Evolutionary conservation across 2,329 filamentous ascomycete species (phyloP), one percentile per base, ranked within the genome.

Genomic region (Ophioceras dolichostomum): DNA sequence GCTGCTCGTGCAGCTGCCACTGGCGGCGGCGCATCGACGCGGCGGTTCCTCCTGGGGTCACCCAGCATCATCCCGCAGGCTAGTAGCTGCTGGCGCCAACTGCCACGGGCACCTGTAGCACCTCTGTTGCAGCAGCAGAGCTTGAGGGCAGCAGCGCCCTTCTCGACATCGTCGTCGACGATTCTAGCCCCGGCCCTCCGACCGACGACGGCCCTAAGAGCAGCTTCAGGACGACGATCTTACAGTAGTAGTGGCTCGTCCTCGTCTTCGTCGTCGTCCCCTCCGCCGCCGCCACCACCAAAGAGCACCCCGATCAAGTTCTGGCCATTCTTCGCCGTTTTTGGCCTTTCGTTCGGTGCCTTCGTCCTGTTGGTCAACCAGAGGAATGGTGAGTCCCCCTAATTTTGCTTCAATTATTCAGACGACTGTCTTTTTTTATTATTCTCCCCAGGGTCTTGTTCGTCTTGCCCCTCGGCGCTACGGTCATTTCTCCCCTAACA

Each of bases 271-370:
- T 38, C 43, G 26, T 40, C 45, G 4, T 37, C 44, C 12, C 45
- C 41, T 4, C 41, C 41, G 5, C 41, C 41, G 6, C 41, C 41
- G 4, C 41, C 41, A 9, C 35, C 39, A 2, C 26, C 28, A 4
- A 41, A 29, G 17, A 40, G 39, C 16, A 44, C 40, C 40, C 39
- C 40, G 27, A 51, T 74, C 59, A 73, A 73, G 55, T 73, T 75
- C 52, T 73, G 69, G 68, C 70, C 70, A 2, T 74, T 75, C 44
- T n/a, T 68, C 32, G 53, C 58, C 36, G 57, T 75, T 45, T 64
- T 73, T 43, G 62, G 55, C 22, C 45, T 65, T 13, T 65, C 67
- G 34, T 59, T 61, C 7, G 62, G 61, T 12, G 67, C 64, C 18
- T 76, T 73, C 51, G 53, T 66, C 22, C 52, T 64, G 26, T 54